phyloP scores from a whole-genome alignment of 345 rosid species.

The Salix exigua region DNA sequence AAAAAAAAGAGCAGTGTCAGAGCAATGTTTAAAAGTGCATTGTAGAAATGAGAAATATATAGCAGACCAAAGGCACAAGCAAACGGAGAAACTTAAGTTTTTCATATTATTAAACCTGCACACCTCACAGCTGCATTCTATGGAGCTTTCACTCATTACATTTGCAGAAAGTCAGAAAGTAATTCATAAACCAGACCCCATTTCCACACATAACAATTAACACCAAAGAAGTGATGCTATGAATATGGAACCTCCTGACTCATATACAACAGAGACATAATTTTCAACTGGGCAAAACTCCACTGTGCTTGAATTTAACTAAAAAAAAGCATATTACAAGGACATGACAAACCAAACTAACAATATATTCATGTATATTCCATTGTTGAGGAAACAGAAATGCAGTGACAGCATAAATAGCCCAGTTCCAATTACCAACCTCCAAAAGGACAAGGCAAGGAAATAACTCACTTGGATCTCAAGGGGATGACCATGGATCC shows the following conservation, averaged over 20 bases:
- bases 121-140: neutral
- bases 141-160: neutral
- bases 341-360: neutral
- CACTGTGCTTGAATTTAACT: neutral
- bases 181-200: neutral
- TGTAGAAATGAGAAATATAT: neutral
- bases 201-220: neutral
- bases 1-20: neutral
- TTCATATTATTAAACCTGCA: neutral
- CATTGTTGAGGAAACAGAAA: neutral
- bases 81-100: neutral
- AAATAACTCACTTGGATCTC: constrained; percentile 29
- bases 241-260: neutral
- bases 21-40: neutral
- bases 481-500: constrained; percentile 36
- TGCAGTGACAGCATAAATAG: neutral
- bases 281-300: neutral
- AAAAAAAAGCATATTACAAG: neutral
- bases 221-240: neutral
- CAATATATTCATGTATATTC: neutral
- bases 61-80: neutral
- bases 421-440: neutral
- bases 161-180: neutral
- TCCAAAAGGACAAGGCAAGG: neutral
- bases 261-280: neutral